Percentiles rank a stretch among this genome's conserved stretches.
Conservation (phyloP, 345 rosid species). For the Populus euphratica region DNA sequence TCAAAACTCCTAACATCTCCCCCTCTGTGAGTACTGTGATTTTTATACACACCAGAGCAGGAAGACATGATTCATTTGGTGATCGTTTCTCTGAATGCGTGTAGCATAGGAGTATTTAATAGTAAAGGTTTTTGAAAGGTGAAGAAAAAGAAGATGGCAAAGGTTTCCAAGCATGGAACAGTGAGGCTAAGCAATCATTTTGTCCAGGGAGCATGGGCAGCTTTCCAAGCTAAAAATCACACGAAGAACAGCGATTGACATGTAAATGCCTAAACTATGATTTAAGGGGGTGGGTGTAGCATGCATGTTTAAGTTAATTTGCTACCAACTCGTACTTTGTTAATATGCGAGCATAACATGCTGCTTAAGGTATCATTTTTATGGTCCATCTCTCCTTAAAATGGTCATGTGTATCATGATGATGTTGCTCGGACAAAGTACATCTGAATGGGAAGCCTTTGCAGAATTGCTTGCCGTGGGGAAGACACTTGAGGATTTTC, state of each 20-base stretch:
- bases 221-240: slow-evolving; percentile 23
- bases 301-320: neutral
- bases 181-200: slow-evolving; percentile 41
- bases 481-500: slow-evolving; percentile 20
- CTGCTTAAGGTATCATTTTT: slow-evolving; percentile 26
- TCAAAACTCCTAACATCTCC: neutral
- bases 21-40: neutral
- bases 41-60: neutral
- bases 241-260: slow-evolving; percentile 20
- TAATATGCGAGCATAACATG: slow-evolving; percentile 14
- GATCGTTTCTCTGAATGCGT: slow-evolving; percentile 6
- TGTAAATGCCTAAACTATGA: slow-evolving; percentile 11
- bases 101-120: slow-evolving; percentile 14
- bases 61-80: slow-evolving; percentile 12
- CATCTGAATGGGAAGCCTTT: slow-evolving; percentile 15
- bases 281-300: slow-evolving; percentile 14
- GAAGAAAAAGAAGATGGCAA: slow-evolving; percentile 17
- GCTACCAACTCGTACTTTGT: neutral
- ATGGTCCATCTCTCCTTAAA: slow-evolving; percentile 23
- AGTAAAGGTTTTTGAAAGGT: slow-evolving; percentile 26
- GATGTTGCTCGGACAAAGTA: slow-evolving; percentile 34
- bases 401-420: slow-evolving; percentile 25
- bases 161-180: slow-evolving; percentile 32
- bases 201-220: slow-evolving; percentile 37
- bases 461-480: slow-evolving; percentile 23